These are phyloP conservation scores for Trichoderma guizhouense DNA, from an alignment of 2,329 filamentous ascomycete species.

Conservation along the genomic window DNA sequence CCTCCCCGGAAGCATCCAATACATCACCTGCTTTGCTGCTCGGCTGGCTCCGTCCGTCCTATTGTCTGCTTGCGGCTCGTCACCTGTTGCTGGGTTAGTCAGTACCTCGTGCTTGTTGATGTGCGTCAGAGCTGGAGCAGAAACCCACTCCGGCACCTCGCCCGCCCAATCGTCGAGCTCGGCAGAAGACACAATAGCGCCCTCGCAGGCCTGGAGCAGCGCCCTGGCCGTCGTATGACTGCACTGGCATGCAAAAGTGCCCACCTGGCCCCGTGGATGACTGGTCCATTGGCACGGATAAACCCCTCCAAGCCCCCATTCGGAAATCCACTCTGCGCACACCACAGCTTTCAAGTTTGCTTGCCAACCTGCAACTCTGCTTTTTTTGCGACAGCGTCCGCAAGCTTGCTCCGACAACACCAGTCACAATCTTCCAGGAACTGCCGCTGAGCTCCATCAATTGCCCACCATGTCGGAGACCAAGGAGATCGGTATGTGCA, in stretches of 20 bases:
- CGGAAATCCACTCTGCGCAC: constrained; percentile 13
- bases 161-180: constrained; percentile 9
- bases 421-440: constrained; percentile 19
- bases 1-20: neutral
- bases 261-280: neutral
- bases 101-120: neutral
- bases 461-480: constrained; percentile 43
- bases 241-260: constrained; percentile 11
- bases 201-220: neutral
- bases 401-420: constrained; percentile 17
- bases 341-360: constrained; percentile 11
- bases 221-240: neutral
- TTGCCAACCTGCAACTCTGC: neutral
- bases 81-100: neutral
- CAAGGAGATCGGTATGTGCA: constrained; percentile 43
- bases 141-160: constrained; percentile 5
- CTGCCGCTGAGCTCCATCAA: constrained; percentile 14
- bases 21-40: neutral
- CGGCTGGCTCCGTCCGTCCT: neutral
- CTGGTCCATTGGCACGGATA: constrained; percentile 5
- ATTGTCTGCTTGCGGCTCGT: neutral
- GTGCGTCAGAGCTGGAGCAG: constrained; percentile 6
- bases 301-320: constrained; percentile 17
- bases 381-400: constrained; percentile 12
- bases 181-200: constrained; percentile 7